Percentiles rank a stretch among this genome's conserved stretches.
Conservation (phyloP, 78 protist genomes). For the Monocercomonoides exilis region DNA sequence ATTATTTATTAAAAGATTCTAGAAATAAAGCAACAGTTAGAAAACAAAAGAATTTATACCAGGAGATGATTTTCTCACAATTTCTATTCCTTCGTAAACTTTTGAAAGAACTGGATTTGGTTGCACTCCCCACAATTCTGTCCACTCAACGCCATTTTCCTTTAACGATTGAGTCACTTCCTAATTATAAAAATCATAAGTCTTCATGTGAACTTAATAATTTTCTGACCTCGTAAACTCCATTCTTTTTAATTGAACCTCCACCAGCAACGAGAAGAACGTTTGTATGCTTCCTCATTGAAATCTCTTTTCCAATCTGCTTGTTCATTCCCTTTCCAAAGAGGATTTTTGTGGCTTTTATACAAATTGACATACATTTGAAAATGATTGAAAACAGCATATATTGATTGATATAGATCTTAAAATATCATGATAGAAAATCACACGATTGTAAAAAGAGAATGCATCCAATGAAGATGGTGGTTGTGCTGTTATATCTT, state of each 20-base stretch:
- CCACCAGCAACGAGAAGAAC: neutral
- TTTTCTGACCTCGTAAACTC: too few relatives aligned
- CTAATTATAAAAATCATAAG: too few relatives aligned
- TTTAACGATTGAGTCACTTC: neutral
- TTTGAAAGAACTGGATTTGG: neutral
- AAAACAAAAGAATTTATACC: too few relatives aligned
- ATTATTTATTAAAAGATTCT: too few relatives aligned
- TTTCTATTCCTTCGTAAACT: neutral
- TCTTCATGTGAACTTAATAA: too few relatives aligned
- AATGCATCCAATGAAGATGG: too few relatives aligned
- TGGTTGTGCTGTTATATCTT: too few relatives aligned
- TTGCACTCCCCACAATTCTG: neutral
- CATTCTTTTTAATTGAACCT: neutral
- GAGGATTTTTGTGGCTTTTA: neutral
- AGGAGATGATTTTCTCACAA: too few relatives aligned
- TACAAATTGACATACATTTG: too few relatives aligned
- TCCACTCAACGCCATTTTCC: neutral
- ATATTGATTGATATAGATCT: neutral
- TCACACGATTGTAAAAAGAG: too few relatives aligned
- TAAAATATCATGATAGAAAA: too few relatives aligned
- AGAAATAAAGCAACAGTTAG: too few relatives aligned
- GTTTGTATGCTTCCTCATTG: neutral
- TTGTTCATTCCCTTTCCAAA: neutral
- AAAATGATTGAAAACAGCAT: neutral
- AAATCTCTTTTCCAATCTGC: neutral